Percentiles rank a stretch among this genome's conserved stretches.
phyloP scores from a whole-genome alignment of 495 filamentous ascomycete species.

The Xylaria longipes region DNA sequence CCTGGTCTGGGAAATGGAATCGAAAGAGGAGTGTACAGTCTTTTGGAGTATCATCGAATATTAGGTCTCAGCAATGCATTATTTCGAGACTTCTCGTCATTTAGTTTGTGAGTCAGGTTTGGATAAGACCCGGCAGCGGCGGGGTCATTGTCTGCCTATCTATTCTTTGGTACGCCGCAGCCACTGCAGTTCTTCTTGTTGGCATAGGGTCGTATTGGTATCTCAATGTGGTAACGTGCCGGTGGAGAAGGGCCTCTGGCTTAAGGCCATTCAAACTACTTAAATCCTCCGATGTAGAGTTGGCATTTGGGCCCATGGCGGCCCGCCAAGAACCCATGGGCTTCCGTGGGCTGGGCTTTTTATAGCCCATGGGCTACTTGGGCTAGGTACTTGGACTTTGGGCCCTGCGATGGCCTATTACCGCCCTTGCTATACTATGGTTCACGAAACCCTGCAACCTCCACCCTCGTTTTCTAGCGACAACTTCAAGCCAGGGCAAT shows the following conservation, averaged over 20 bases:
- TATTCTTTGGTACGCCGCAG: slow-evolving; percentile 1
- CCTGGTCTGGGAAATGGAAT: background rate
- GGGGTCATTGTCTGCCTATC: background rate
- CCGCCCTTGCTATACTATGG: no score
- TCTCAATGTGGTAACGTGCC: background rate
- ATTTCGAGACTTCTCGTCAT: background rate
- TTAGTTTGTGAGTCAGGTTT: background rate
- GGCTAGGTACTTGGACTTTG: no score
- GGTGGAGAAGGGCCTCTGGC: background rate
- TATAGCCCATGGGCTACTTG: no score
- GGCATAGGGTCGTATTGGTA: background rate
- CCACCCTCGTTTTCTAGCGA: no score
- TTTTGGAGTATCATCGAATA: background rate
- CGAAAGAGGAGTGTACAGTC: background rate
- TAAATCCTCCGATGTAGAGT: no score
- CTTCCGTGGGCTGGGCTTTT: no score
- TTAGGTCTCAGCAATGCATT: background rate
- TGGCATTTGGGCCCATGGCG: no score
- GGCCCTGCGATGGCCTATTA: no score
- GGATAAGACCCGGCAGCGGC: background rate
- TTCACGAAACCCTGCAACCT: no score
- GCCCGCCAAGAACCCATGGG: no score
- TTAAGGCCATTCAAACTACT: no score
- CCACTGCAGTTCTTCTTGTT: background rate
- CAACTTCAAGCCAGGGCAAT: no score